Evolutionary conservation across 805 yeast species (phyloP).

Genomic region (Candida vaughaniae): DNA sequence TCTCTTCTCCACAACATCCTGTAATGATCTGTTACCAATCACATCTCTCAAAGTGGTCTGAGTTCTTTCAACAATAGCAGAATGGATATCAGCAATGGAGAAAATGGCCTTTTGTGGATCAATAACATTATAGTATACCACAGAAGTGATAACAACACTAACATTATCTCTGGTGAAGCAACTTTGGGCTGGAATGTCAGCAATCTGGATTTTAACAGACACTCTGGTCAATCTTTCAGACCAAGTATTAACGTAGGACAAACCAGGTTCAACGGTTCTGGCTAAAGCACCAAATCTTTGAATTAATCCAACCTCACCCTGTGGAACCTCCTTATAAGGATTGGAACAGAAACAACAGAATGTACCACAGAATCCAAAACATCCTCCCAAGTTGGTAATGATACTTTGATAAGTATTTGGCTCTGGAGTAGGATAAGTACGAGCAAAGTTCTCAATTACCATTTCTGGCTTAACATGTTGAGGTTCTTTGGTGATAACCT

Average conservation of each 20-base stretch:
- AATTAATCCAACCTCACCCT: slow-evolving; percentile 68
- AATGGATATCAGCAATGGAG: slow-evolving; percentile 52
- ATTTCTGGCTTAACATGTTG: slow-evolving; percentile 35
- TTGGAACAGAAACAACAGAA: slow-evolving; percentile 58
- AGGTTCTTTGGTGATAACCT: slow-evolving; percentile 21
- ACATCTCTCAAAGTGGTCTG: slow-evolving; percentile 75
- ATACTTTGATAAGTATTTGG: slow-evolving; percentile 42
- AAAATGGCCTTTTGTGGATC: slow-evolving; percentile 68
- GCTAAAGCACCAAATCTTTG: slow-evolving; percentile 66
- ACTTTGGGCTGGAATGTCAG: slow-evolving; percentile 64
- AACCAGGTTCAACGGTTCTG: slow-evolving; percentile 68
- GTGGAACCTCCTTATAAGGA: slow-evolving; percentile 59
- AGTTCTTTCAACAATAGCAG: slow-evolving; percentile 63
- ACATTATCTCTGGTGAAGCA: slow-evolving; percentile 75
- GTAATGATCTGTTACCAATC: slow-evolving; percentile 61
- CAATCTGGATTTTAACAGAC: slow-evolving; percentile 55
- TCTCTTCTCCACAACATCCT: slow-evolving; percentile 71
- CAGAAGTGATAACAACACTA: slow-evolving; percentile 59
- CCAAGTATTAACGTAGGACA: slow-evolving; percentile 62
- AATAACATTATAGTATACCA: slow-evolving; percentile 62
- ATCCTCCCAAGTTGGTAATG: slow-evolving; percentile 40
- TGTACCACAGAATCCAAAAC: slow-evolving; percentile 53
- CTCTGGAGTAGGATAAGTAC: slow-evolving; percentile 37
- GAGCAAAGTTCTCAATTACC: slow-evolving; percentile 43
- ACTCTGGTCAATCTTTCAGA: slow-evolving; percentile 54